A percentile compares a stretch with the other conserved stretches of the same genome.
Conservation (phyloP, 352 stramenopile species). For the Phytophthora pini region DNA sequence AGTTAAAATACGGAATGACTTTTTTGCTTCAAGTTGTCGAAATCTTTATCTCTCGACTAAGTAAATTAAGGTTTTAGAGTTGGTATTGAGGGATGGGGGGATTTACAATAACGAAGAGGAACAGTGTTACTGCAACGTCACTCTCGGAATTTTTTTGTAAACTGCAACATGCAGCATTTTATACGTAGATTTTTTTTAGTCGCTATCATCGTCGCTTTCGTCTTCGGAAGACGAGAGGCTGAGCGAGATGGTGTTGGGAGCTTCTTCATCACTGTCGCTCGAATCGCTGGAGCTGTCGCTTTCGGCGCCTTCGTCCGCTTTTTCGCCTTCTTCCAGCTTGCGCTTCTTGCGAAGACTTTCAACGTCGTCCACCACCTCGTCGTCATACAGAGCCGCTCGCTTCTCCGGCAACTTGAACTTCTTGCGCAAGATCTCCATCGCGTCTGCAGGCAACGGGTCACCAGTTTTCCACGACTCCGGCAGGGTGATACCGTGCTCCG, state of each 20-base stretch:
- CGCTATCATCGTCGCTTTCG: constrained; percentile 62
- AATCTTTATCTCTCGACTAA: constrained; percentile 7
- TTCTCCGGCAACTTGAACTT: constrained; percentile 85
- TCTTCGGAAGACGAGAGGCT: constrained; percentile 73
- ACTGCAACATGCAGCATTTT: constrained; percentile 8
- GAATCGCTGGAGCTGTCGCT: constrained; percentile 60
- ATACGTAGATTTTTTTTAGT: constrained; percentile 27
- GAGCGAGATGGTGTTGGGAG: constrained; percentile 70
- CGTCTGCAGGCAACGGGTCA: constrained; percentile 68
- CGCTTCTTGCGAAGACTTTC: constrained; percentile 73
- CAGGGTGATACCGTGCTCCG: constrained; percentile 74
- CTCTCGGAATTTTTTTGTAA: neutral
- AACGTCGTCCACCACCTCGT: constrained; percentile 78
- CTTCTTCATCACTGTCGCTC: constrained; percentile 68
- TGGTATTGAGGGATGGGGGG: neutral
- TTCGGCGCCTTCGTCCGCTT: constrained; percentile 40
- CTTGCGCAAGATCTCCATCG: constrained; percentile 80
- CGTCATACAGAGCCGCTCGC: constrained; percentile 68
- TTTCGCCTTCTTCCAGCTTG: constrained; percentile 60
- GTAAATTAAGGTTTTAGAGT: neutral
- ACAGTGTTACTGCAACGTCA: constrained; percentile 5
- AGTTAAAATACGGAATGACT: constrained; percentile 1
- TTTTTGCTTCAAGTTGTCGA: neutral
- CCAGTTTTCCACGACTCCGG: constrained; percentile 76
- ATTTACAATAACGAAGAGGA: constrained; percentile 1